phyloP scores from a whole-genome alignment of 106 monocot species.

The Allium sativum region DNA sequence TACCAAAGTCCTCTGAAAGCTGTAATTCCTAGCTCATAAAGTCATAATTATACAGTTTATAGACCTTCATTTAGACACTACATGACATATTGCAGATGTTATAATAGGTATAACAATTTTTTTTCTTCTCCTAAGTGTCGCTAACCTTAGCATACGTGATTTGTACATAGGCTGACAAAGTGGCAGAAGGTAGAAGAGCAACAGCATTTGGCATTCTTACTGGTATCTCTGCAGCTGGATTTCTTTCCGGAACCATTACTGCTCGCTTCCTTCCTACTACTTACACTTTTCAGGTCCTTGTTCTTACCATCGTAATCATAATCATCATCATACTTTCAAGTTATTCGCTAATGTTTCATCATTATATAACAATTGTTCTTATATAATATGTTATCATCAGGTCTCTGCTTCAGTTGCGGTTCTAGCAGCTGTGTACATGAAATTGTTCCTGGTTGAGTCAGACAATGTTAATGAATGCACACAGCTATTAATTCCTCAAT shows the following conservation, averaged over 20 bases:
- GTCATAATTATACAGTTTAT: too few relatives aligned
- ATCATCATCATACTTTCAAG: neutral
- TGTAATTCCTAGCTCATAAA: too few relatives aligned
- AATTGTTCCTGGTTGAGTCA: conserved; percentile 50
- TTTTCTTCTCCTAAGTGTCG: neutral
- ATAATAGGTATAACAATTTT: too few relatives aligned
- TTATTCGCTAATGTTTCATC: too few relatives aligned
- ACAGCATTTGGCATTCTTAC: conserved; percentile 69
- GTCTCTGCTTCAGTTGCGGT: conserved; percentile 42
- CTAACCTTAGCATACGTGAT: neutral
- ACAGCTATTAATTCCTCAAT: conserved; percentile 17
- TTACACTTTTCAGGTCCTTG: conserved; percentile 44
- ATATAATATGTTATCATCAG: conserved; percentile 5
- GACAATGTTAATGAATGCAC: conserved; percentile 21
- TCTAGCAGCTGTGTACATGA: conserved; percentile 56
- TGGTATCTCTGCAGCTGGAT: conserved; percentile 62
- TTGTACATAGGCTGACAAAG: conserved; percentile 60
- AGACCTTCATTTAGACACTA: too few relatives aligned
- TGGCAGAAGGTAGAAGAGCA: conserved; percentile 46
- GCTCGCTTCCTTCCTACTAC: conserved; percentile 66
- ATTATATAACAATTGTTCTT: too few relatives aligned
- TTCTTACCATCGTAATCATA: neutral
- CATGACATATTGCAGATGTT: too few relatives aligned
- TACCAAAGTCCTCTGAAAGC: too few relatives aligned
- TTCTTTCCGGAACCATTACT: conserved; percentile 52